Conservation (phyloP, 306 rosid genomes). For the Ormosia emarginata region DNA sequence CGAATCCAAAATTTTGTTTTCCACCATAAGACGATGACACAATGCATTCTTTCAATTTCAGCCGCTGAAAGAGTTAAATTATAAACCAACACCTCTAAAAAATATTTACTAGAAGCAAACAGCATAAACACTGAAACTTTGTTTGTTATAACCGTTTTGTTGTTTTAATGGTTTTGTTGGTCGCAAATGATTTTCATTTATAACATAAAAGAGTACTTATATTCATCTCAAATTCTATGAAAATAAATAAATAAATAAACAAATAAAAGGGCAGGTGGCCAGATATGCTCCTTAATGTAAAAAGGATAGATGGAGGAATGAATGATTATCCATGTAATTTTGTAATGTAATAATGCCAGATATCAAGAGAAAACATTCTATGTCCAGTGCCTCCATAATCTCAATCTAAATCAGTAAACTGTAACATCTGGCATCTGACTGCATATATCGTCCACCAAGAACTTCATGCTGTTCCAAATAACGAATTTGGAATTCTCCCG, state of each 20-base stretch:
- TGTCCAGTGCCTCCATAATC: neutral
- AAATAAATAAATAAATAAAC: neutral
- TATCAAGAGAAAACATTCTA: conserved; percentile 2
- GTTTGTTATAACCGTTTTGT: too few species aligned
- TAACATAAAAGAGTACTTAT: neutral
- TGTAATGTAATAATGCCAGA: neutral
- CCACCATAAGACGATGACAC: neutral
- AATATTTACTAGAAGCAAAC: neutral
- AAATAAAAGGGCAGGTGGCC: neutral
- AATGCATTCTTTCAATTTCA: neutral
- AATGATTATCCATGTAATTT: neutral
- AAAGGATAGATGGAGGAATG: neutral
- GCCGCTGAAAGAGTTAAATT: neutral
- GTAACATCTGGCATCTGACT: neutral
- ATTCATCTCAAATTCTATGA: neutral
- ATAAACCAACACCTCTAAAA: neutral
- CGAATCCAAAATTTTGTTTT: neutral
- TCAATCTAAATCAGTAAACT: neutral
- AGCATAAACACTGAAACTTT: neutral
- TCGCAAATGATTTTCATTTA: neutral
- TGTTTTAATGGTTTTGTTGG: neutral
- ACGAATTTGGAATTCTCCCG: neutral
- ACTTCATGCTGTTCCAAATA: neutral
- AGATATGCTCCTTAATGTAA: neutral
- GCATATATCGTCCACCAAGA: neutral